Conservation (phyloP, 768 basidiomycete species). For the Mycena polygramma region DNA sequence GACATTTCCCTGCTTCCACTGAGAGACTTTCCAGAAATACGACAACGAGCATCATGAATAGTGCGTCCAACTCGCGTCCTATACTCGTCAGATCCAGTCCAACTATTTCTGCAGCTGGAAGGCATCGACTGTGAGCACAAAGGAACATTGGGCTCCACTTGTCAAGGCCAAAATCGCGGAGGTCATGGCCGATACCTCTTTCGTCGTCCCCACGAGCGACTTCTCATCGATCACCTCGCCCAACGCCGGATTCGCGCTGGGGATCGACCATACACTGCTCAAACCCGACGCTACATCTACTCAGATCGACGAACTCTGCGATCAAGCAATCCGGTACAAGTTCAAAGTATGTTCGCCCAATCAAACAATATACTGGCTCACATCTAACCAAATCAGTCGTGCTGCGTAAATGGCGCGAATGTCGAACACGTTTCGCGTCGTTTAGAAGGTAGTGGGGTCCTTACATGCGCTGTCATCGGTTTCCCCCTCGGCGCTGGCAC, state of each 20-base stretch:
- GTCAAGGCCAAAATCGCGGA: conserved; percentile 47
- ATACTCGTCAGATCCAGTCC: background rate
- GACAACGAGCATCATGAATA: no score
- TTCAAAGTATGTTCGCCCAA: conserved; percentile 56
- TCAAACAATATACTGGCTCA: background rate
- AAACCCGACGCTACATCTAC: conserved; percentile 61
- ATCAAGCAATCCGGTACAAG: conserved; percentile 60
- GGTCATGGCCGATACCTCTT: conserved; percentile 36
- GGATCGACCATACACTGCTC: conserved; percentile 65
- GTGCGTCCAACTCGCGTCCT: no score
- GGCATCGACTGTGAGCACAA: conserved; percentile 40
- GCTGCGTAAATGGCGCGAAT: conserved; percentile 64
- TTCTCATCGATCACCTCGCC: conserved; percentile 38
- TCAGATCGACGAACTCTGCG: conserved; percentile 62
- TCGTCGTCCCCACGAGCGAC: conserved; percentile 41
- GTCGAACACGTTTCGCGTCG: conserved; percentile 56
- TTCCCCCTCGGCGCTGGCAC: conserved; percentile 66
- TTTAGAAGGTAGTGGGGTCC: conserved; percentile 51
- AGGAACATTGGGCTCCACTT: conserved; percentile 49
- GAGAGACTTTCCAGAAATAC: no score
- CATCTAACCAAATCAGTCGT: conserved; percentile 50
- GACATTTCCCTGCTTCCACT: no score
- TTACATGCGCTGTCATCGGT: conserved; percentile 63
- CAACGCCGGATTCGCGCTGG: conserved; percentile 50
- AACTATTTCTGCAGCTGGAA: background rate